phyloP scores from a whole-genome alignment of 2,329 filamentous ascomycete genomes.

The Fusarium sp. region DNA sequence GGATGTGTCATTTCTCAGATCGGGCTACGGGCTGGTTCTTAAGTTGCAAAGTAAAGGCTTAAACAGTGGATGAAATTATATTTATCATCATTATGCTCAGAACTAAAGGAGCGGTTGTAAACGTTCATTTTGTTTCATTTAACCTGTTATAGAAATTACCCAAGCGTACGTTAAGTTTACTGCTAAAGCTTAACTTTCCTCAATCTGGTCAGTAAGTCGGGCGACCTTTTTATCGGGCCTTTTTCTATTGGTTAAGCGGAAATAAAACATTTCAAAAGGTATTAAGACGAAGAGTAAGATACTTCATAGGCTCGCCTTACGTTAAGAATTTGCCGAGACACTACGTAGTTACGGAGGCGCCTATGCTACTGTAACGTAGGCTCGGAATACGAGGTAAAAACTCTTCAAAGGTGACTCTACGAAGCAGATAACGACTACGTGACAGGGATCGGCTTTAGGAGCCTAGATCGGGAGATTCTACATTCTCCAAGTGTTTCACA shows the following conservation, averaged over 20 bases:
- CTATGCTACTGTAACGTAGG: background rate
- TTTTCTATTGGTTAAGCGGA: background rate
- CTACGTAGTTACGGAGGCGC: background rate
- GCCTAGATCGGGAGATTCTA: no score
- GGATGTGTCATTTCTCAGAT: background rate
- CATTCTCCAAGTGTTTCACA: no score
- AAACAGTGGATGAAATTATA: rapidly evolving
- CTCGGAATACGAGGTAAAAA: background rate
- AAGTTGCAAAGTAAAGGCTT: background rate
- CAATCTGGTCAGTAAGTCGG: rapidly evolving
- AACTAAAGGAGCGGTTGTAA: background rate
- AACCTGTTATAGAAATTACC: background rate
- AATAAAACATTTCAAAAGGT: no score
- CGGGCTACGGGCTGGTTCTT: background rate
- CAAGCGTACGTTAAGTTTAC: background rate
- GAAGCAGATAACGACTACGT: no score
- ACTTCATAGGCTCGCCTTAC: background rate
- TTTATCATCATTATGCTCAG: background rate
- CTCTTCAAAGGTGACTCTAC: no score
- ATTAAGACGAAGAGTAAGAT: no score
- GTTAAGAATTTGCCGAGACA: background rate
- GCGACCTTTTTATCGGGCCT: background rate
- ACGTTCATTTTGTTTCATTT: background rate
- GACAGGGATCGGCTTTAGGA: no score
- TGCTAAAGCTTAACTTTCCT: background rate